Conservation (phyloP, 2,329 filamentous ascomycete species). For the Pseudogymnoascus sp. region DNA sequence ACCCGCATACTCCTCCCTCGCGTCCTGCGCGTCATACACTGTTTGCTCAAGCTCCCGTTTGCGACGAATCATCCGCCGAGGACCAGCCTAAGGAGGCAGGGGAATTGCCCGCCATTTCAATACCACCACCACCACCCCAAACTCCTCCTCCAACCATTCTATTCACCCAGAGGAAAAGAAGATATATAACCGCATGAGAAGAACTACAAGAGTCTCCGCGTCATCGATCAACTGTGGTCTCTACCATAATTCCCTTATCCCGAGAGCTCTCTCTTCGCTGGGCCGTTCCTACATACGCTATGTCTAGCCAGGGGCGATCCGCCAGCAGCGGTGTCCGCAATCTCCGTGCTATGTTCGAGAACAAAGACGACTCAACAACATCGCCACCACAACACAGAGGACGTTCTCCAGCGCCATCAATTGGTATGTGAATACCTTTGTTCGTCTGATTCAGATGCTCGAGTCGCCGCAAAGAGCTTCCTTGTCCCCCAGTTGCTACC, state of each 20-base stretch:
- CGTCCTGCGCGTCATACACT: background rate
- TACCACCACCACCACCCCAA: background rate
- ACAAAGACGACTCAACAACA: slow-evolving; percentile 56
- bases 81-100: background rate
- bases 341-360: slow-evolving; percentile 74
- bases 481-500: background rate
- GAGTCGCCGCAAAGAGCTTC: background rate
- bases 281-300: background rate
- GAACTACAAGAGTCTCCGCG: background rate
- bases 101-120: background rate
- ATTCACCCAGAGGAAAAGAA: background rate
- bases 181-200: background rate
- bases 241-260: background rate
- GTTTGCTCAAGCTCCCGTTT: background rate
- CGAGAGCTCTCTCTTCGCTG: background rate
- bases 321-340: slow-evolving; percentile 43
- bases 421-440: background rate
- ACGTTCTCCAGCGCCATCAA: slow-evolving; percentile 48
- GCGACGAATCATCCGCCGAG: background rate
- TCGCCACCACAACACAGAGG: slow-evolving; percentile 47
- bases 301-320: slow-evolving; percentile 24
- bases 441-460: background rate
- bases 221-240: slow-evolving; percentile 2
- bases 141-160: background rate
- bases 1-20: background rate